Conservation (phyloP, 306 rosid genomes). For the Cicer bijugum region DNA sequence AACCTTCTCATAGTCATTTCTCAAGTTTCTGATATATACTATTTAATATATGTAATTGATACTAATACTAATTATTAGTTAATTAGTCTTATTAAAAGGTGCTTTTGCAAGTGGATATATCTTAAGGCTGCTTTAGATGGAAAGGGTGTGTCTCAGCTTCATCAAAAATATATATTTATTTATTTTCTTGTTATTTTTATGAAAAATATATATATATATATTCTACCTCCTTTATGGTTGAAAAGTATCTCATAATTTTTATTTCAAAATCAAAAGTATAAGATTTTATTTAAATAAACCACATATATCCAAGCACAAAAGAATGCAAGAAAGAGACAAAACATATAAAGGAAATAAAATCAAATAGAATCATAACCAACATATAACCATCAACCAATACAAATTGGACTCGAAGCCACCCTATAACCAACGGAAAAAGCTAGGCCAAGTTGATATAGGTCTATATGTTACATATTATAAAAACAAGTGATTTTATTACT, state of each 20-base stretch:
- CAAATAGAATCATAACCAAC: too few relatives aligned
- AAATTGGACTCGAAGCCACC: too few relatives aligned
- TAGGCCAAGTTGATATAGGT: too few relatives aligned
- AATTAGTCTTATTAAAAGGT: constrained; percentile 18
- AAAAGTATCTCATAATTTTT: neutral
- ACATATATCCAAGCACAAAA: too few relatives aligned
- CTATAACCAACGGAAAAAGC: too few relatives aligned
- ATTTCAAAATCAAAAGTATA: too few relatives aligned
- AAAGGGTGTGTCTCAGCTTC: constrained; percentile 37
- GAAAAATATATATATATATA: neutral
- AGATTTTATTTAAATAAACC: too few relatives aligned
- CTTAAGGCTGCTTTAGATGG: constrained; percentile 47
- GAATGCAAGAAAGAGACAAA: too few relatives aligned
- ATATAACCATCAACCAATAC: too few relatives aligned
- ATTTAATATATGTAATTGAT: neutral
- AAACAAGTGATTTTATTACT: too few relatives aligned
- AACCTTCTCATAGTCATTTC: constrained; percentile 68
- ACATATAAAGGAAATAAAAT: too few relatives aligned
- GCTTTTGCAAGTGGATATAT: constrained; percentile 35
- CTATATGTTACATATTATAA: too few relatives aligned
- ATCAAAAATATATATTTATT: constrained; percentile 21
- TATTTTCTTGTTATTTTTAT: neutral
- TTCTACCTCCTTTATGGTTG: constrained; percentile 4
- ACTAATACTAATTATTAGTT: neutral
- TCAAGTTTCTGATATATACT: constrained; percentile 54